These are phyloP conservation scores for Pyracantha coccinea DNA, from an alignment of 331 rosid species.

Conservation along the genomic window DNA sequence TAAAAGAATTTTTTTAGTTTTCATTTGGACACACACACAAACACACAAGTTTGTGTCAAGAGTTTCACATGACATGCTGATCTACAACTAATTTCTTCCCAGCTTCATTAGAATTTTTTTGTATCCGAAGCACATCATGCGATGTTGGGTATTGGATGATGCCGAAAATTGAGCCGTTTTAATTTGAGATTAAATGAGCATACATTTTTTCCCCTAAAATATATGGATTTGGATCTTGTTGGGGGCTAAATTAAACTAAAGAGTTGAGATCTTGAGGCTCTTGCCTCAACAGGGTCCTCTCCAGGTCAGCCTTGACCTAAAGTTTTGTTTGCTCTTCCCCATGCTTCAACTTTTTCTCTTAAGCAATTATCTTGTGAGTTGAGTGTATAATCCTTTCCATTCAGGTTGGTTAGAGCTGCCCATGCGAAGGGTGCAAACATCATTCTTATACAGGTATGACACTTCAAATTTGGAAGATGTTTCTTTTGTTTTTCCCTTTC, in stretches of 20 bases:
- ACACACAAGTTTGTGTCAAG: neutral
- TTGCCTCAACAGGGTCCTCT: neutral
- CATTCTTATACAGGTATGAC: slow-evolving; percentile 73
- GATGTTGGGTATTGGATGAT: neutral
- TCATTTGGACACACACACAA: neutral
- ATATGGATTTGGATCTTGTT: neutral
- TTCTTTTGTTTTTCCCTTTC: neutral
- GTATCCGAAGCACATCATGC: neutral
- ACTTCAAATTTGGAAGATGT: neutral
- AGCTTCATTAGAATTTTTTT: too few species aligned
- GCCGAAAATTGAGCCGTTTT: neutral
- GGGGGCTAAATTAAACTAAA: neutral
- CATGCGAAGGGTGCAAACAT: slow-evolving; percentile 80
- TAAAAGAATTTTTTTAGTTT: too few species aligned
- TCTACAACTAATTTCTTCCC: too few species aligned
- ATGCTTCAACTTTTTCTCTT: neutral
- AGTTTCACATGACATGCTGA: neutral
- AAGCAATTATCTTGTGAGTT: neutral
- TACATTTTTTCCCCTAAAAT: neutral
- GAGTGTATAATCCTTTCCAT: neutral
- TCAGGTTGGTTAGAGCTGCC: slow-evolving; percentile 85
- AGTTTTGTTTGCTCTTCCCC: neutral
- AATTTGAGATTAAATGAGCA: neutral
- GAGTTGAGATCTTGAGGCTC: neutral
- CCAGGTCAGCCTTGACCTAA: neutral